Conservation (phyloP, 768 basidiomycete genomes). For the Daedalea quercina region DNA sequence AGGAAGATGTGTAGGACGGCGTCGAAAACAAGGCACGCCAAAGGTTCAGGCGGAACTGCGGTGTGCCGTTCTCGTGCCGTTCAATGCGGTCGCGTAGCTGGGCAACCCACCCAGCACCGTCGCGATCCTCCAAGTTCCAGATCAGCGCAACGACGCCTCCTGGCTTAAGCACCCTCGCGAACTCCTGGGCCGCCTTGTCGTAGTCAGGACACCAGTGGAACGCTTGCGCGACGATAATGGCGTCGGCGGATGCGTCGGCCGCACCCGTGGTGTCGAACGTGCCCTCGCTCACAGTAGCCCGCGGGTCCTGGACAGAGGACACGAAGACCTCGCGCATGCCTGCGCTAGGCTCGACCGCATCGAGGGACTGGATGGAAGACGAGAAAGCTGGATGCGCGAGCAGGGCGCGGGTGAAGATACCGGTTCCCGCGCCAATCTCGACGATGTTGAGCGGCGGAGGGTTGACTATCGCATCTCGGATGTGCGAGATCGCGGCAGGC, state of each 20-base stretch:
- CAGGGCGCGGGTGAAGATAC: conserved; percentile 82
- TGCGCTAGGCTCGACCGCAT: conserved; percentile 76
- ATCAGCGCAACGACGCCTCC: conserved; percentile 65
- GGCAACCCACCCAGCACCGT: conserved; percentile 66
- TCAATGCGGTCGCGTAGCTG: conserved; percentile 67
- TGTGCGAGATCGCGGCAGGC: conserved; percentile 47
- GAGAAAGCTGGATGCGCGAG: conserved; percentile 54
- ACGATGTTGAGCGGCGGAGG: conserved; percentile 49
- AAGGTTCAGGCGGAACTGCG: conserved; percentile 72
- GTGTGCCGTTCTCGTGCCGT: conserved; percentile 60
- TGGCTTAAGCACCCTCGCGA: conserved; percentile 75
- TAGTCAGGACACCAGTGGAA: conserved; percentile 93
- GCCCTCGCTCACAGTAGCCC: conserved; percentile 52
- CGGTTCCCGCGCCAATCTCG: conserved; percentile 85
- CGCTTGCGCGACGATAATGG: conserved; percentile 82
- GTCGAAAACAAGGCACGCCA: conserved; percentile 73
- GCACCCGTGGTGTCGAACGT: conserved; percentile 63
- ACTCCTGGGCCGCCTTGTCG: conserved; percentile 64
- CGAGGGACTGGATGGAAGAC: conserved; percentile 42
- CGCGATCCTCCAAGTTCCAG: conserved; percentile 89
- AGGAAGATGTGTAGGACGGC: conserved; percentile 48
- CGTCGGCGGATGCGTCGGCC: conserved; percentile 64
- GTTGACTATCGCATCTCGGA: conserved; percentile 35
- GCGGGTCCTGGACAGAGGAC: conserved; percentile 45
- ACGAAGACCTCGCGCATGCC: conserved; percentile 80